Conservation (phyloP, 805 yeast genomes). For the Schizosaccharomyces osmophilus region DNA sequence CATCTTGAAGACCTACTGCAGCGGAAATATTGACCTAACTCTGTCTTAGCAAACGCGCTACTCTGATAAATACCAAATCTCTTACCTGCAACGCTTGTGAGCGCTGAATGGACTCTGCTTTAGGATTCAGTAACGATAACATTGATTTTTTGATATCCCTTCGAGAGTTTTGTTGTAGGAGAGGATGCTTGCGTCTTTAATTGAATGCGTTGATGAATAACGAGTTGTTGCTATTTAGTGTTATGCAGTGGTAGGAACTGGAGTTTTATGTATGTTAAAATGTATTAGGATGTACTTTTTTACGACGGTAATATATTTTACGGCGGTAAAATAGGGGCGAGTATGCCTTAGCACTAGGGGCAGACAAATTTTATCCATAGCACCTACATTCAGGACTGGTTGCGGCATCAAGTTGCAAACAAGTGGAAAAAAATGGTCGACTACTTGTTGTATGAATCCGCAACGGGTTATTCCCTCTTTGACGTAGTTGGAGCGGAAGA, state of each 20-base stretch:
- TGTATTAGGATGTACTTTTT: too few species aligned
- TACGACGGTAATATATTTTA: too few species aligned
- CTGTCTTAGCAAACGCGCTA: not conserved
- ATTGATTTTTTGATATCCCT: not conserved
- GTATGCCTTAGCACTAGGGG: not conserved
- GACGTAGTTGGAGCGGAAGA: slow-evolving; percentile 89
- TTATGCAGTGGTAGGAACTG: too few species aligned
- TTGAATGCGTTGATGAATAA: not conserved
- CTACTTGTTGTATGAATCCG: slow-evolving; percentile 90
- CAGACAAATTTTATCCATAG: not conserved
- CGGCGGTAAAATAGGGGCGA: not conserved
- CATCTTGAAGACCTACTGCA: slow-evolving; percentile 89
- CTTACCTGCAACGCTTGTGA: slow-evolving; percentile 58
- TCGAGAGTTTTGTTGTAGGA: not conserved
- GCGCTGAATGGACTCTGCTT: slow-evolving; percentile 90
- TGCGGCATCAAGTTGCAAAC: not conserved
- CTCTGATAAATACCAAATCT: not conserved
- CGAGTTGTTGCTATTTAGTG: too few species aligned
- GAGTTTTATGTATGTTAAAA: too few species aligned
- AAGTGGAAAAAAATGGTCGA: slow-evolving; percentile 5
- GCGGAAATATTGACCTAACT: slow-evolving; percentile 61
- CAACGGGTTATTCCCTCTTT: slow-evolving; percentile 93
- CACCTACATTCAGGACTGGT: not conserved
- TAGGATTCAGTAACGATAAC: slow-evolving; percentile 51
- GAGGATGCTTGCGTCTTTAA: not conserved